phyloP scores from a whole-genome alignment of 2,329 filamentous ascomycete genomes.

The Didymella arachidicola region DNA sequence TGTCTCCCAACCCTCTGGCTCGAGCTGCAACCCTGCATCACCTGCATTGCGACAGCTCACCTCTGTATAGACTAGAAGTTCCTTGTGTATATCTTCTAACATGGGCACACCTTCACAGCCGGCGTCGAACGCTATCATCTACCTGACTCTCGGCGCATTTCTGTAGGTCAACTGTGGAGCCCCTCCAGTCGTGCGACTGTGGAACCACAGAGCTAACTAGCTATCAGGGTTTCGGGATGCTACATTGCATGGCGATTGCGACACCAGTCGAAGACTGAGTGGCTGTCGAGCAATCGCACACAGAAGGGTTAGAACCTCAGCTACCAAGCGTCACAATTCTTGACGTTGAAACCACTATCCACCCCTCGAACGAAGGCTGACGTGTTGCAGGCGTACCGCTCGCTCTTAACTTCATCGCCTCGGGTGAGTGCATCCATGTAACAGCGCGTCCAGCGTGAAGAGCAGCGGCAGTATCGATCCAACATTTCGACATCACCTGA shows the following conservation, averaged over 20 bases:
- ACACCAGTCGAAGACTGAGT: slow-evolving; percentile 72
- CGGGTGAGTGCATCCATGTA: slow-evolving; percentile 74
- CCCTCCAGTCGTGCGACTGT: slow-evolving; percentile 4
- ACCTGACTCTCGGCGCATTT: slow-evolving; percentile 78
- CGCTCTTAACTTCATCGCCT: slow-evolving; percentile 88
- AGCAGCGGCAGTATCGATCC: slow-evolving; percentile 70
- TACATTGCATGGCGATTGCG: slow-evolving; percentile 64
- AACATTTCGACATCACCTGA: slow-evolving; percentile 25
- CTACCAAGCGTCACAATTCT: slow-evolving; percentile 11
- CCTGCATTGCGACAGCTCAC: slow-evolving; percentile 16
- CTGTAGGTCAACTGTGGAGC: slow-evolving; percentile 62
- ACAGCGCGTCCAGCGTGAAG: slow-evolving; percentile 52
- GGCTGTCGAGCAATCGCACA: slow-evolving; percentile 78
- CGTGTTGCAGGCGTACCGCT: slow-evolving; percentile 71
- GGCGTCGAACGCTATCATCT: slow-evolving; percentile 85
- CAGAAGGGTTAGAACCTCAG: slow-evolving; percentile 71
- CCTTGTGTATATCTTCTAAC: slow-evolving; percentile 8
- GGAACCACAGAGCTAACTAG: slow-evolving; percentile 24
- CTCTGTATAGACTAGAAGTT: slow-evolving; percentile 16
- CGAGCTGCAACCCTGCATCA: slow-evolving; percentile 33
- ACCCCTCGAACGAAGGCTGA: slow-evolving; percentile 33
- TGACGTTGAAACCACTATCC: slow-evolving; percentile 7
- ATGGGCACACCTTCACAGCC: slow-evolving; percentile 79
- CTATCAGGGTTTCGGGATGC: slow-evolving; percentile 67
- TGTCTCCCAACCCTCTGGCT: slow-evolving; percentile 8